These are phyloP conservation scores for Suillus fuscotomentosus DNA, from an alignment of 768 basidiomycete genomes.

Conservation along the genomic window DNA sequence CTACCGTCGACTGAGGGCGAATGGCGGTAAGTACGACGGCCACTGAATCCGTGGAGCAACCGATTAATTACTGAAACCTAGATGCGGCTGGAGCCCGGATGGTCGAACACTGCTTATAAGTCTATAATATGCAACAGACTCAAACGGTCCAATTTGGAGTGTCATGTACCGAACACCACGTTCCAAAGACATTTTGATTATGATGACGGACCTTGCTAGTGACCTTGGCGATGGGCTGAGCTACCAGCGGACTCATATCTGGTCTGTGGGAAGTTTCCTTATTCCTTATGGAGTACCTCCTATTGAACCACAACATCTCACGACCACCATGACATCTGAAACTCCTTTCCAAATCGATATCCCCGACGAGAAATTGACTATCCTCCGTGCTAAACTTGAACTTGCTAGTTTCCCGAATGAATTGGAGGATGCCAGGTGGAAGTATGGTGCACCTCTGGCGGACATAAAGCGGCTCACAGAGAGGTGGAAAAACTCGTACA, in stretches of 20 bases:
- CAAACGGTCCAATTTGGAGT: too few species aligned
- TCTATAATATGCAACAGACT: too few species aligned
- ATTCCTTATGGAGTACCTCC: background rate
- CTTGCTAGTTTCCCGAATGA: slow-evolving; percentile 56
- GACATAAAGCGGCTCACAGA: slow-evolving; percentile 47
- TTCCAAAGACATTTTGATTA: too few species aligned
- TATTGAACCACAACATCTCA: background rate
- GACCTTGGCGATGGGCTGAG: too few species aligned
- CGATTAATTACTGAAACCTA: too few species aligned
- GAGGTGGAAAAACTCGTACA: slow-evolving; percentile 46
- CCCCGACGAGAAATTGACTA: slow-evolving; percentile 38
- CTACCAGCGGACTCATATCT: background rate
- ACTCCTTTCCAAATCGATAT: slow-evolving; percentile 48
- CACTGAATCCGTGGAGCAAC: too few species aligned
- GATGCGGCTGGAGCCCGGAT: too few species aligned
- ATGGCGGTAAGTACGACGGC: too few species aligned
- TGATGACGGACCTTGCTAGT: too few species aligned
- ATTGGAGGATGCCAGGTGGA: slow-evolving; percentile 47
- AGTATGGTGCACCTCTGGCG: slow-evolving; percentile 50
- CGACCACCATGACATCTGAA: slow-evolving; percentile 30
- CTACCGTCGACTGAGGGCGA: too few species aligned
- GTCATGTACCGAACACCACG: too few species aligned
- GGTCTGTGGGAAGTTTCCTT: background rate
- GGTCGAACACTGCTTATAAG: too few species aligned
- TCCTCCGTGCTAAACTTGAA: slow-evolving; percentile 46